These are phyloP conservation scores for Ceriops zippeliana DNA, from an alignment of 345 rosid genomes.

Conservation along the genomic window DNA sequence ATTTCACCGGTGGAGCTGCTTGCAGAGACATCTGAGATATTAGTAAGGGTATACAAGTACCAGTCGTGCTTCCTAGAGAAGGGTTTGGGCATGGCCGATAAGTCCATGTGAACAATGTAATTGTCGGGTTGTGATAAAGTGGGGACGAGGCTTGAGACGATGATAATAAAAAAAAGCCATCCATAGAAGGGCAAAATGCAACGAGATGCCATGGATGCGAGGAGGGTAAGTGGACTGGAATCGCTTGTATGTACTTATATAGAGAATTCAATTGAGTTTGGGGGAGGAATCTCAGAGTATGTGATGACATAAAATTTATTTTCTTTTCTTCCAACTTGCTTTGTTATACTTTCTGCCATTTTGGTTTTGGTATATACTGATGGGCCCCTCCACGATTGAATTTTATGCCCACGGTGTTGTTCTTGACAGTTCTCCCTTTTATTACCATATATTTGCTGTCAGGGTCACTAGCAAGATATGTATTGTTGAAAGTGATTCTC, in stretches of 20 bases:
- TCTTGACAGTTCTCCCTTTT: no score
- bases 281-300: not conserved
- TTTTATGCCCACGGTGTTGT: no score
- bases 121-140: constrained; percentile 14
- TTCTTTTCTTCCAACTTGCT: not conserved
- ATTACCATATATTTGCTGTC: no score
- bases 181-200: not conserved
- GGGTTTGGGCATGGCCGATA: constrained; percentile 22
- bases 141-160: constrained; percentile 7
- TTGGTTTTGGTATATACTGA: no score
- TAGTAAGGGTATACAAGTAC: constrained; percentile 18
- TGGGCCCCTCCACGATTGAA: no score
- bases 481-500: constrained; percentile 8
- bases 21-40: not conserved
- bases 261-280: not conserved
- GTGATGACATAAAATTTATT: not conserved
- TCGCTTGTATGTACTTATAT: not conserved
- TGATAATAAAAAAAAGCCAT: not conserved
- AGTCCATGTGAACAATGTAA: constrained; percentile 29
- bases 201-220: constrained; percentile 14
- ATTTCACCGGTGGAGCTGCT: not conserved
- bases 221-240: not conserved
- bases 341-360: not conserved
- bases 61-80: constrained; percentile 18
- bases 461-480: not conserved